Base-by-base conservation (phyloP, 768 basidiomycete genomes). In the Pulveroboletus ravenelii region DNA sequence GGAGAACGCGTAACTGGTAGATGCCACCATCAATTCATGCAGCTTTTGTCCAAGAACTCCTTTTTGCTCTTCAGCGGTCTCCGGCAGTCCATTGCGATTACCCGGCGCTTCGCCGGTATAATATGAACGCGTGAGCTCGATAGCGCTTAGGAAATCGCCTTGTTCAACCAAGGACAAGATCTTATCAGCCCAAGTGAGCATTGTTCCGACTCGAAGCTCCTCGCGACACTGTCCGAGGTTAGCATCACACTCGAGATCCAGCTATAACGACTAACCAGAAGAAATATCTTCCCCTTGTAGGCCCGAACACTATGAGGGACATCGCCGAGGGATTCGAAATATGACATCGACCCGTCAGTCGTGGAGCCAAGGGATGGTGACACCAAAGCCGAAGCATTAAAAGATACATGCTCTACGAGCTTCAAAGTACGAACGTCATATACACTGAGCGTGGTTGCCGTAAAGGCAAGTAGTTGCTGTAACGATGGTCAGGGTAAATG, bases 141-240 rank as follows among this genome's bases (percentile, higher is more conserved):
- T 95, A 3, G 96, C 95, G 42, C 78, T 80, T 39, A 98, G 75
- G 63, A 97, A 95, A 62, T 97, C 85, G 13, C 93, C 93, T 10
- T 78, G 76, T 61, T 91, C 79, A 25, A 98, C 93, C 41, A 85
- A 79, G 1, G 81, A 76, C 39, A 99, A 73, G 20, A 98, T 85
- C 39, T 87, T 83, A 65, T 99, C 96, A 6, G 95, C 92, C 96
- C 96, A 99, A 1, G 92, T 91, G 29, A 93, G 73, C 18, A 98
- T 74, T 2, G 87, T 89, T 25, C 93, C 96, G 3, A 88, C 92
- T 62, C 79, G 77, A 1, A 97, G 55, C 42, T 80, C 79, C 49
- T 83, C 74, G 45, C 76, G 75, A 41, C 80, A 79, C 91, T 89
- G 56, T 29, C n/a, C 46, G 18, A 48, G 25, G 39, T 63, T 10